Conservation (phyloP, 2,329 filamentous ascomycete genomes). For the Colletotrichum magnum region DNA sequence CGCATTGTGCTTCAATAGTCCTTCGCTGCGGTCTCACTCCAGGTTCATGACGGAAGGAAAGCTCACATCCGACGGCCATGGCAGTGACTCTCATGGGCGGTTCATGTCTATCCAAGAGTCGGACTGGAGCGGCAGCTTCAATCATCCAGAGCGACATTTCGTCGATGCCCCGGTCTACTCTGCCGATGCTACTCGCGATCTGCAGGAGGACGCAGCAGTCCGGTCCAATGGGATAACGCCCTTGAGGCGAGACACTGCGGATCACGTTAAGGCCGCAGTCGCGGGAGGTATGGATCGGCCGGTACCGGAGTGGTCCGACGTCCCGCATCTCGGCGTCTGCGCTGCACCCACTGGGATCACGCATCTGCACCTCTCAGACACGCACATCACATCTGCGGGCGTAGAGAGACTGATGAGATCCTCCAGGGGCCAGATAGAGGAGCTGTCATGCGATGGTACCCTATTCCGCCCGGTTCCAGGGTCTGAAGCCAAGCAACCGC, state of each 20-base stretch:
- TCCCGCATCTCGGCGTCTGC: constrained; percentile 45
- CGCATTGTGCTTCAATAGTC: constrained; percentile 50
- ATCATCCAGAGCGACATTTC: constrained; percentile 62
- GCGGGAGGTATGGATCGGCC: constrained; percentile 29
- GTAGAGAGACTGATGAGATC: constrained; percentile 59
- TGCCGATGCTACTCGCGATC: constrained; percentile 45
- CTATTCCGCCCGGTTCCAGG: constrained; percentile 44
- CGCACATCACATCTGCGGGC: constrained; percentile 60
- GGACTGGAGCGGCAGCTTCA: constrained; percentile 57
- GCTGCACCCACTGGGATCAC: constrained; percentile 58
- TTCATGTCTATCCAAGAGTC: constrained; percentile 65
- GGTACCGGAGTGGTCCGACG: constrained; percentile 27
- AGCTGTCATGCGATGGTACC: constrained; percentile 64
- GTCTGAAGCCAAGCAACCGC: constrained; percentile 23
- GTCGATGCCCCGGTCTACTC: constrained; percentile 63
- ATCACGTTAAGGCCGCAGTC: constrained; percentile 47
- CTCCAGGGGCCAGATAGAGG: constrained; percentile 63
- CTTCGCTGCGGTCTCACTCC: constrained; percentile 51
- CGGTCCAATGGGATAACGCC: constrained; percentile 49
- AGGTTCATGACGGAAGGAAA: constrained; percentile 63
- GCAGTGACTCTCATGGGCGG: constrained; percentile 54
- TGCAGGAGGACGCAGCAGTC: constrained; percentile 45
- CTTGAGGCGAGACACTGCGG: constrained; percentile 51
- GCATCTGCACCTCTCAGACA: constrained; percentile 68
- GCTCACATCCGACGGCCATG: constrained; percentile 48